phyloP scores from a whole-genome alignment of 169 alveolate species.

The Cryptosporidium meleagridis region DNA sequence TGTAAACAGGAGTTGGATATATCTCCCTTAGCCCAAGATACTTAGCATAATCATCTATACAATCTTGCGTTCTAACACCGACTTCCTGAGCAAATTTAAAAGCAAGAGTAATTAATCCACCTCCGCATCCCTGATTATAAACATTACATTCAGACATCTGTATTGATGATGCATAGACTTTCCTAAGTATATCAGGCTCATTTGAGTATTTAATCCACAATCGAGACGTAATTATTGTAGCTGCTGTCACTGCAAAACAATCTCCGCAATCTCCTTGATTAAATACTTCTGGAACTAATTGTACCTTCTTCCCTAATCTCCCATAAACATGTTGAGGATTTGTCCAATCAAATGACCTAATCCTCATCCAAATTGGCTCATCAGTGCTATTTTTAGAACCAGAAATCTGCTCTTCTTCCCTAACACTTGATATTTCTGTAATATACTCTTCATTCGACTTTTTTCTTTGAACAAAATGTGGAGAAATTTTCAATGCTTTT shows the following conservation, averaged over 20 bases:
- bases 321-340: slow-evolving; percentile 68
- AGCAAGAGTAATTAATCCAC: slow-evolving; percentile 66
- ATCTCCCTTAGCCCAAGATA: slow-evolving; percentile 20
- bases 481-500: slow-evolving; percentile 32
- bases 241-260: slow-evolving; percentile 65
- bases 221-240: slow-evolving; percentile 63
- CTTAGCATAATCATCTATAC: slow-evolving; percentile 37
- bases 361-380: slow-evolving; percentile 53
- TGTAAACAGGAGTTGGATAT: slow-evolving; percentile 30
- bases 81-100: slow-evolving; percentile 64
- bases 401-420: not conserved
- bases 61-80: slow-evolving; percentile 55
- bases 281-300: slow-evolving; percentile 20
- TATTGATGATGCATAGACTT: slow-evolving; percentile 37
- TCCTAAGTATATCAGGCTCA: not conserved
- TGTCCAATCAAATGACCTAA: slow-evolving; percentile 56
- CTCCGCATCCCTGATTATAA: slow-evolving; percentile 69
- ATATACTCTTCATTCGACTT: slow-evolving; percentile 26
- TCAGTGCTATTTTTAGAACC: not conserved
- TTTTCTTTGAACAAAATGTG: slow-evolving; percentile 36
- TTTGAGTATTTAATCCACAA: slow-evolving; percentile 55
- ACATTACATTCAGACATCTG: slow-evolving; percentile 64
- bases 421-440: slow-evolving; percentile 30
- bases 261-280: slow-evolving; percentile 68
- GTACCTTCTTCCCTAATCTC: slow-evolving; percentile 39